Percentiles rank a stretch among this genome's conserved stretches.
phyloP scores from a whole-genome alignment of 768 basidiomycete species.

The Termitomyces sp. region DNA sequence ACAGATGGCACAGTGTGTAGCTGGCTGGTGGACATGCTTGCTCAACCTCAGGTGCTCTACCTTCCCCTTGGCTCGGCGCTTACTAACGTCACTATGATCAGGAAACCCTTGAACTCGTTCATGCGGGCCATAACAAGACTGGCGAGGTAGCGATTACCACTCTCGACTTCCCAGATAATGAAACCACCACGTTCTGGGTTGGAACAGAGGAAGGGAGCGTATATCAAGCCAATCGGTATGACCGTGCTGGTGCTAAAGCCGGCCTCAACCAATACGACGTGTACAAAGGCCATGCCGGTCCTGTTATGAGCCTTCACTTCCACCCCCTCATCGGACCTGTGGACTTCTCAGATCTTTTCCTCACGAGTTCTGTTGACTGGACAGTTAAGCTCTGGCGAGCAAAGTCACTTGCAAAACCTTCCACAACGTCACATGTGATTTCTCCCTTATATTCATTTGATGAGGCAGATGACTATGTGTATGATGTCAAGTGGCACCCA shows the following conservation, averaged over 20 bases:
- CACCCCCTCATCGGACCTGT: slow-evolving; percentile 89
- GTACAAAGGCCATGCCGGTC: slow-evolving; percentile 90
- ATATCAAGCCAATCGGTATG: slow-evolving; percentile 95
- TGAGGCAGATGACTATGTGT: slow-evolving; percentile 97
- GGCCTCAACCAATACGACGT: slow-evolving; percentile 92
- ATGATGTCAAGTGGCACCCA: slow-evolving; percentile 98
- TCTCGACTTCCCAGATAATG: slow-evolving; percentile 92
- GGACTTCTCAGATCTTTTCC: slow-evolving; percentile 93
- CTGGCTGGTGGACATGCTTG: slow-evolving; percentile 98
- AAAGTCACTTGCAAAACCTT: slow-evolving; percentile 71
- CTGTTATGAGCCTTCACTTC: slow-evolving; percentile 92
- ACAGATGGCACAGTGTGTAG: slow-evolving; percentile 97
- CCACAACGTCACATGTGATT: slow-evolving; percentile 55
- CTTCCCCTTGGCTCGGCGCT: background rate
- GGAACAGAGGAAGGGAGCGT: slow-evolving; percentile 98
- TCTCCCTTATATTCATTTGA: slow-evolving; percentile 90
- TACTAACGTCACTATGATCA: slow-evolving; percentile 23
- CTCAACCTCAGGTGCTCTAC: slow-evolving; percentile 81
- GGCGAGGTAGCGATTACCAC: slow-evolving; percentile 94
- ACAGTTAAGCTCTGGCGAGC: slow-evolving; percentile 96
- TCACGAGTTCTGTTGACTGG: slow-evolving; percentile 95
- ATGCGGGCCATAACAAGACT: slow-evolving; percentile 92
- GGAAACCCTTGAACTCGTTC: slow-evolving; percentile 92
- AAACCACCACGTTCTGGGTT: slow-evolving; percentile 96
- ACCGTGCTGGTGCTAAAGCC: slow-evolving; percentile 95